Conservation (phyloP, 352 stramenopile genomes). For the Phytophthora sojae region DNA sequence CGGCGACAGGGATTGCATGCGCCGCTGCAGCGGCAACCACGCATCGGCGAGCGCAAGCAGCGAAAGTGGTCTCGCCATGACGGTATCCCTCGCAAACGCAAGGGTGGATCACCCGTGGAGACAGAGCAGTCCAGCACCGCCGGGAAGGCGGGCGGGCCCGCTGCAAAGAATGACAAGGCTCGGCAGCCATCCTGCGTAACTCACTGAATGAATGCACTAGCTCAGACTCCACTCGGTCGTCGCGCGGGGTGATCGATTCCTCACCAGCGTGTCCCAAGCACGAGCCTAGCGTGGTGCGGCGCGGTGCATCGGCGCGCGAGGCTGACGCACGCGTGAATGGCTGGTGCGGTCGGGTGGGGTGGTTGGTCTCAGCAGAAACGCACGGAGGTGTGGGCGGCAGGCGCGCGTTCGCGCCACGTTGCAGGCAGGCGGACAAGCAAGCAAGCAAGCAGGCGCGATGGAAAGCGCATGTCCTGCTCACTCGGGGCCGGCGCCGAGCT, state of each 20-base stretch:
- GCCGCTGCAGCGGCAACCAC: constrained; percentile 2
- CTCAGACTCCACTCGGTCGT: too few relatives aligned
- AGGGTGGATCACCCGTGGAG: constrained; percentile 10
- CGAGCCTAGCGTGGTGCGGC: background rate
- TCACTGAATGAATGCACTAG: too few relatives aligned
- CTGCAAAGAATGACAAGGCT: background rate
- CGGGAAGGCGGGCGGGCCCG: constrained; percentile 8
- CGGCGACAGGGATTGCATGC: background rate
- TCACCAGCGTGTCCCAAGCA: constrained; percentile 17
- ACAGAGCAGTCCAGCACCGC: constrained; percentile 17
- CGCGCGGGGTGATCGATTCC: constrained; percentile 8
- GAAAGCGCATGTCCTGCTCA: constrained; percentile 3
- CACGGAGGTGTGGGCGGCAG: background rate
- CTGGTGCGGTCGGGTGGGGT: too few relatives aligned
- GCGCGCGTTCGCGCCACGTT: too few relatives aligned
- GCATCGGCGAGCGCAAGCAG: background rate
- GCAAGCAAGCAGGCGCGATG: too few relatives aligned
- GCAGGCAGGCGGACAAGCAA: too few relatives aligned
- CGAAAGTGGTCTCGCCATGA: constrained; percentile 1
- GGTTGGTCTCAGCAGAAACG: background rate
- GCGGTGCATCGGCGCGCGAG: constrained; percentile 2
- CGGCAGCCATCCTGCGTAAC: background rate
- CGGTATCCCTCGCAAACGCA: background rate
- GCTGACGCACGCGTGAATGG: constrained; percentile 1
- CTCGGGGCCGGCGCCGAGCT: constrained; percentile 5